Conservation (phyloP, 495 filamentous ascomycete genomes). For the Podospora conica region DNA sequence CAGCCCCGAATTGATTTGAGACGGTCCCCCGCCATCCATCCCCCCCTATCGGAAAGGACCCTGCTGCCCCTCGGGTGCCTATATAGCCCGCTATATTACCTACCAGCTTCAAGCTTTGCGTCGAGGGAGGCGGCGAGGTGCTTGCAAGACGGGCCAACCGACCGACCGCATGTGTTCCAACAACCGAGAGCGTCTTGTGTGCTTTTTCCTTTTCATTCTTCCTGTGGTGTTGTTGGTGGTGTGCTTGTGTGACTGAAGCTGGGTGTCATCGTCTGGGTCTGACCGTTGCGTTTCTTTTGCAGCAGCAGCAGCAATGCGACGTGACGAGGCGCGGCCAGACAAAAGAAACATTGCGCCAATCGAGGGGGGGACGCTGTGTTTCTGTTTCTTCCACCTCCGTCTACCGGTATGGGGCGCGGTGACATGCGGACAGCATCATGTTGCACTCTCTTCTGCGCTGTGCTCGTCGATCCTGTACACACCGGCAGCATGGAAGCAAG, state of each 20-base stretch:
- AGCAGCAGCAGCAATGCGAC: background rate
- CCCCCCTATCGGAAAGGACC: background rate
- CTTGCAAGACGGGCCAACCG: background rate
- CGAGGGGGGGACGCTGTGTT: background rate
- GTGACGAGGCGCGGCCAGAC: background rate
- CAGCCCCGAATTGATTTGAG: background rate
- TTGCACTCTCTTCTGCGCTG: background rate
- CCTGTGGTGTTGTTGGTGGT: background rate
- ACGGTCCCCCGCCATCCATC: background rate
- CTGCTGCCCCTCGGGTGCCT: background rate
- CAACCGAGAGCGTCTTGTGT: background rate
- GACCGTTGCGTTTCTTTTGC: background rate
- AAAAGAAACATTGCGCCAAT: background rate
- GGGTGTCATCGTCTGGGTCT: background rate
- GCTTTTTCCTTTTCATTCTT: background rate
- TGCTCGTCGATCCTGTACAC: background rate
- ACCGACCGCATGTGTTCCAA: background rate
- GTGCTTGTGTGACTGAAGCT: too few relatives aligned
- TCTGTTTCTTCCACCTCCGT: too few relatives aligned
- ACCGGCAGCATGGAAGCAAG: background rate
- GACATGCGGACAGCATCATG: background rate
- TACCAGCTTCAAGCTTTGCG: background rate
- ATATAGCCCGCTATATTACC: background rate
- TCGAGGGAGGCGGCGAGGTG: background rate
- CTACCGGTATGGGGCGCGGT: background rate